These are phyloP conservation scores for Tanacetum coccineum DNA, from an alignment of 129 eudicot species.

Conservation along the genomic window DNA sequence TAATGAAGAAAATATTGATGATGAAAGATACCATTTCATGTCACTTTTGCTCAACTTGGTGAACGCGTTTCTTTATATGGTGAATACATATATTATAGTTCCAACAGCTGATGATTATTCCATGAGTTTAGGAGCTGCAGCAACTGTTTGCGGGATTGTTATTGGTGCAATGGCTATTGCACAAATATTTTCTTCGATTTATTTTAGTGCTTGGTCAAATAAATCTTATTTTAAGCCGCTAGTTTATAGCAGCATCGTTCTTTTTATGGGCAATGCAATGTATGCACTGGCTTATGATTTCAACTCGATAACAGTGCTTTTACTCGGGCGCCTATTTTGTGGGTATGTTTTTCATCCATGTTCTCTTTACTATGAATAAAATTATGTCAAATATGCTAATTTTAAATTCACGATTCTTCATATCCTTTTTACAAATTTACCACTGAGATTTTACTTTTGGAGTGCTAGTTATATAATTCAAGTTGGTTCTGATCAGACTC, in stretches of 20 bases:
- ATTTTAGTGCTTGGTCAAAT: constrained; percentile 96
- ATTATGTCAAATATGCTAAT: constrained; percentile 15
- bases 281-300: constrained; percentile 89
- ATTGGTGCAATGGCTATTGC: constrained; percentile 98
- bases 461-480: not conserved
- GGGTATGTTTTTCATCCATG: constrained; percentile 48
- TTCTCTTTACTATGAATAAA: too few relatives aligned
- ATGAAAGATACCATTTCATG: constrained; percentile 72
- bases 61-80: constrained; percentile 91
- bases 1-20: constrained; percentile 50
- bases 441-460: not conserved
- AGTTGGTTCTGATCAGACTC: not conserved
- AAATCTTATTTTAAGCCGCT: constrained; percentile 80
- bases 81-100: constrained; percentile 86
- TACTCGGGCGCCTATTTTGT: constrained; percentile 79
- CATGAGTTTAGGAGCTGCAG: constrained; percentile 84
- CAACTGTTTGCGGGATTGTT: constrained; percentile 86
- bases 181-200: constrained; percentile 82
- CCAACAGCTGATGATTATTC: constrained; percentile 96
- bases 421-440: not conserved
- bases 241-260: constrained; percentile 83
- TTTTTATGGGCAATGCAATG: constrained; percentile 71
- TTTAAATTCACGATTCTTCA: not conserved
- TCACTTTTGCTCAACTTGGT: constrained; percentile 83
- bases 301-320: constrained; percentile 58